Percentiles rank a stretch among this genome's conserved stretches.
phyloP scores from a whole-genome alignment of 140 eudicot genomes.

The Cichorium intybus region DNA sequence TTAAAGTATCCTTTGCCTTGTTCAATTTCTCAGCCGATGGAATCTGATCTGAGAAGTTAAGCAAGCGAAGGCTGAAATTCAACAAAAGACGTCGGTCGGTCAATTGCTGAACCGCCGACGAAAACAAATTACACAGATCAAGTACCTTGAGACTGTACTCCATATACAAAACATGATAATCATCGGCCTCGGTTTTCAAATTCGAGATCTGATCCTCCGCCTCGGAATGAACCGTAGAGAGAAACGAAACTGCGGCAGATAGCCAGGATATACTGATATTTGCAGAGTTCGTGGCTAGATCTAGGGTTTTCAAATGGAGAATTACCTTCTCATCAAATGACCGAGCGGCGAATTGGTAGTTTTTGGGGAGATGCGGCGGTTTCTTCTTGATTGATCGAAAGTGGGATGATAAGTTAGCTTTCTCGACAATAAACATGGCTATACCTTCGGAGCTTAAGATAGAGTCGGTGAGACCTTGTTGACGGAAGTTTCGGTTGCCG shows the following conservation, averaged over 20 bases:
- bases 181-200: slow-evolving; percentile 25
- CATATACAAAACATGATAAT: slow-evolving; percentile 35
- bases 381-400: slow-evolving; percentile 34
- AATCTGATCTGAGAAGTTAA: slow-evolving; percentile 10
- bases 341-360: slow-evolving; percentile 32
- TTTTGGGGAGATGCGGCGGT: slow-evolving; percentile 14
- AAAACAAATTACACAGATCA: slow-evolving; percentile 42
- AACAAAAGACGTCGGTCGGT: slow-evolving; percentile 39
- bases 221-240: slow-evolving; percentile 35
- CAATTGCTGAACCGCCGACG: slow-evolving; percentile 35
- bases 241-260: slow-evolving; percentile 30
- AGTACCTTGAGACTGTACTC: slow-evolving; percentile 41
- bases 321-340: slow-evolving; percentile 32
- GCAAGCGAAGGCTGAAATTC: slow-evolving; percentile 31
- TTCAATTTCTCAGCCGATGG: slow-evolving; percentile 28
- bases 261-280: slow-evolving; percentile 24
- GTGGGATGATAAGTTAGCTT: slow-evolving; percentile 27
- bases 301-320: slow-evolving; percentile 29
- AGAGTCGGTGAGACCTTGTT: not conserved
- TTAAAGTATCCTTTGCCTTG: slow-evolving; percentile 30
- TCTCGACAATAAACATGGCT: slow-evolving; percentile 36
- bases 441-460: not conserved
- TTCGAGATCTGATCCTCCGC: slow-evolving; percentile 33
- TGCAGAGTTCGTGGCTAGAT: not conserved
- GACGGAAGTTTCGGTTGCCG: slow-evolving; percentile 17